Evolutionary conservation across 306 rosid genomes (phyloP).

Genomic region (Trifolium subterraneum): DNA sequence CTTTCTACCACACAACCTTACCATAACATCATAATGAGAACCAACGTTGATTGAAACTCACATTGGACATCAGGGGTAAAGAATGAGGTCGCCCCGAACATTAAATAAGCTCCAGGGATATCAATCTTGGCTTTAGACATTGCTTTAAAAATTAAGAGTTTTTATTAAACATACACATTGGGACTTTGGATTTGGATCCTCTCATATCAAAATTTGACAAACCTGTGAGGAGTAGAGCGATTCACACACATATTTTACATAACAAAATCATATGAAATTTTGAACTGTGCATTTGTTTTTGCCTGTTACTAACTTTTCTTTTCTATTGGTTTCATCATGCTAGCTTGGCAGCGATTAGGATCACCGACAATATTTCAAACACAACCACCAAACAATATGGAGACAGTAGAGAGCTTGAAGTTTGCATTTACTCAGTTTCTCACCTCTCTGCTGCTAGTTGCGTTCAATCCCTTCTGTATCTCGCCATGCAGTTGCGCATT

Average conservation of each 20-base stretch:
- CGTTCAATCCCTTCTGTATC: not conserved
- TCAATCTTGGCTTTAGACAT: not conserved
- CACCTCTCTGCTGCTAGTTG: not conserved
- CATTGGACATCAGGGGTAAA: not conserved
- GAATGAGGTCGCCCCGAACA: not conserved
- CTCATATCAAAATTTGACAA: not conserved
- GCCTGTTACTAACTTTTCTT: conserved; percentile 3
- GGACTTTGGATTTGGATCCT: not conserved
- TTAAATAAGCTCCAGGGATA: not conserved
- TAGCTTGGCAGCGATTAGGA: conserved; percentile 37
- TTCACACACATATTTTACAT: not conserved
- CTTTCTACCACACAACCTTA: not conserved
- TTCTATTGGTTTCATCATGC: conserved; percentile 9
- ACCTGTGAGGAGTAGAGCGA: not conserved
- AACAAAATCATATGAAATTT: not conserved
- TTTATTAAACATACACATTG: not conserved
- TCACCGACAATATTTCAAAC: conserved; percentile 8
- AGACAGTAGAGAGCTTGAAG: conserved; percentile 10
- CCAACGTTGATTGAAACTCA: not conserved
- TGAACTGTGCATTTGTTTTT: not conserved
- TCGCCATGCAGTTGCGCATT: not conserved
- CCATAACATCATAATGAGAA: not conserved
- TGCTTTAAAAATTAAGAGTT: not conserved
- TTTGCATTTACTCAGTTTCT: not conserved
- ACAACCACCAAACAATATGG: conserved; percentile 2